Evolutionary conservation across 2,329 filamentous ascomycete genomes (phyloP), one percentile per base, ranked within the genome.

Genomic region (Thielaviopsis ethacetica): DNA sequence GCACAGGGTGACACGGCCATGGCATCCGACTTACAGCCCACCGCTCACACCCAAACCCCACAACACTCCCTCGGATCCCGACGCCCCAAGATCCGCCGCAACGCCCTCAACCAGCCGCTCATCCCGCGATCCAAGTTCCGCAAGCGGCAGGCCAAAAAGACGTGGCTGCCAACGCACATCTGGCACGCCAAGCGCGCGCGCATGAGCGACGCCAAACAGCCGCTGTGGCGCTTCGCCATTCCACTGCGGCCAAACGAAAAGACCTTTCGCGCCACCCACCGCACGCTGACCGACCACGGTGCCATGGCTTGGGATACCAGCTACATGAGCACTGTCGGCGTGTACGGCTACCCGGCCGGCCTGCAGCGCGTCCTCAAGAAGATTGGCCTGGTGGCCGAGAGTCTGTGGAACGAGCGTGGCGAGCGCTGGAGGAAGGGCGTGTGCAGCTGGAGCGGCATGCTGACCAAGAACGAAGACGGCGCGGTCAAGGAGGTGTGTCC

Each of bases 121-220:
- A 69, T 66, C 55, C 68, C 82, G 1, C 78, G 77, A 52, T 80
- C 72, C 22, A 91, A 85, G 66, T 97, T 89, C 68, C 83, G 85
- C 64, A 93, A 89, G 71, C 83, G 93, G 34, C 91, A 97, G 68
- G 74, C 85, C 53, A 78, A 87, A 69, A 97, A 97, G 74, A 90
- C 87, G 2, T 96, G 91, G 89, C 75, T 98, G 17, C 93, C 93
- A 0, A 97, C 93, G 6, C 93, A 98, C 69, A 73, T 94, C 63
- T 98, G 87, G 80, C 91, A 95, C 71, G 84, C 91, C 2, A 98
- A 98, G 70, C 78, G 93, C 61, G 89, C 93, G 22, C 86, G 81
- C 62, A 94, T 98, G 87, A 90, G 90, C 0, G 78, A 81, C 7
- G 85, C 88, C 0, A 84, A 80, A 54, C 78, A 85, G 52, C 85